Percentiles rank a stretch among this genome's conserved stretches.
Evolutionary conservation across 164 flowering plant genomes (phyloP).

Genomic region (Tetrastigma voinierianum): DNA sequence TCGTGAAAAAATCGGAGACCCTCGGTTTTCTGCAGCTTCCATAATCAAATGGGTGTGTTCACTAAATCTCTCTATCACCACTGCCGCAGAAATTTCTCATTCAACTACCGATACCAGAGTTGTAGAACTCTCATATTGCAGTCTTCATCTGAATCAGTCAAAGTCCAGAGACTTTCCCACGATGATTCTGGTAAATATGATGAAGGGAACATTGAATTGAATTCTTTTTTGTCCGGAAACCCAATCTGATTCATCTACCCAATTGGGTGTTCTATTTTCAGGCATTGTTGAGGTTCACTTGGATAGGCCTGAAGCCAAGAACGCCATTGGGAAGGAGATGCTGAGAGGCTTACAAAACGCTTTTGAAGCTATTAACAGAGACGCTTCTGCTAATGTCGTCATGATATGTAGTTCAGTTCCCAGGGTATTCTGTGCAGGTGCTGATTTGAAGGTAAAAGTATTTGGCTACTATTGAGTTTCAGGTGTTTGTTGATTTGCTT

Average conservation of each 20-base stretch:
- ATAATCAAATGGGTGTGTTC: not conserved
- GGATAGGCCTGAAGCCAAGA: conserved; percentile 77
- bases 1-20: too few relatives aligned
- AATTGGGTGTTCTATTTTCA: conserved; percentile 15
- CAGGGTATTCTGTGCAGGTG: conserved; percentile 88
- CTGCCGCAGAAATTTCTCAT: not conserved
- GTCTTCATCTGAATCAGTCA: conserved; percentile 53
- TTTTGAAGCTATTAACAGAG: conserved; percentile 47
- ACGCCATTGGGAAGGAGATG: conserved; percentile 85
- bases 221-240: not conserved
- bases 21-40: too few relatives aligned
- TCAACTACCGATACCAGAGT: conserved; percentile 14
- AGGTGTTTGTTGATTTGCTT: too few relatives aligned
- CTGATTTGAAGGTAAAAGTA: conserved; percentile 85
- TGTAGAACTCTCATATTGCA: conserved; percentile 63
- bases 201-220: too few relatives aligned
- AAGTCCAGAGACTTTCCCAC: conserved; percentile 46
- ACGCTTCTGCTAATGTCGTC: conserved; percentile 61
- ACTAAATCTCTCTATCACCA: conserved; percentile 15
- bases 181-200: conserved; percentile 53
- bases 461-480: not conserved
- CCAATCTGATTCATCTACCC: not conserved
- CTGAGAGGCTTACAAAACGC: conserved; percentile 52
- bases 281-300: conserved; percentile 81
- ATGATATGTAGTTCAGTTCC: conserved; percentile 79